Evolutionary conservation across 257 asterid species (phyloP).

Genomic region (Salvia hispanica): DNA sequence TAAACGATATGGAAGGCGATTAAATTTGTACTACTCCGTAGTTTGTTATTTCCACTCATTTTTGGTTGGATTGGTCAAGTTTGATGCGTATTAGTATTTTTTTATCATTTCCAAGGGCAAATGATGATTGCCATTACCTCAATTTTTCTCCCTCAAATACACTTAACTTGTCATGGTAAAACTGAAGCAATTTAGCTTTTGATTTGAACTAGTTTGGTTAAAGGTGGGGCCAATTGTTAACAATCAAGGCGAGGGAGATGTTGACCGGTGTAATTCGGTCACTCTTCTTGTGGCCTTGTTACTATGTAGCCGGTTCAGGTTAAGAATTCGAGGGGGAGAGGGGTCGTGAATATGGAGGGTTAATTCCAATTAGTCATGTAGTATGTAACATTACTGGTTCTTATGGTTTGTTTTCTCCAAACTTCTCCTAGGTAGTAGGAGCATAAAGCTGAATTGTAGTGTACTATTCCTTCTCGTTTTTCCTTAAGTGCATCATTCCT

Average conservation of each 20-base stretch:
- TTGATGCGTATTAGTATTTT: conserved; percentile 5
- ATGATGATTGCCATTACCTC: background rate
- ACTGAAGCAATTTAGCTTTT: conserved; percentile 1
- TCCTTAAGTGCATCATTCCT: background rate
- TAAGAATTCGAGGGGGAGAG: no score
- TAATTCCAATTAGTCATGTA: conserved; percentile 4
- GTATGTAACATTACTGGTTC: background rate
- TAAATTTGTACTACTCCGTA: background rate
- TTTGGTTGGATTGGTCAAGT: conserved; percentile 8
- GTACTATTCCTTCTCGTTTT: background rate
- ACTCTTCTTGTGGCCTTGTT: no score
- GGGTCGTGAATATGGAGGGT: background rate
- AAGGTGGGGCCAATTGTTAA: conserved; percentile 1
- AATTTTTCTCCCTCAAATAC: background rate
- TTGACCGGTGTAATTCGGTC: background rate
- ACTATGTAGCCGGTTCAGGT: no score
- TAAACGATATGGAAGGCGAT: conserved; percentile 7
- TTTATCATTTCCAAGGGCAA: conserved; percentile 1
- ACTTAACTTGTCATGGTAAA: background rate
- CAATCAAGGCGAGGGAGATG: background rate
- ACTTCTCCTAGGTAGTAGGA: background rate
- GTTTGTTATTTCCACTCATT: background rate
- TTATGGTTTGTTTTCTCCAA: conserved; percentile 4
- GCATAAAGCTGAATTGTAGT: background rate
- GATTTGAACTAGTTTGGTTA: conserved; percentile 1